A percentile compares a stretch with the other conserved stretches of the same genome.
Conservation (phyloP, 768 basidiomycete genomes). For the Tricholoma matsutake region DNA sequence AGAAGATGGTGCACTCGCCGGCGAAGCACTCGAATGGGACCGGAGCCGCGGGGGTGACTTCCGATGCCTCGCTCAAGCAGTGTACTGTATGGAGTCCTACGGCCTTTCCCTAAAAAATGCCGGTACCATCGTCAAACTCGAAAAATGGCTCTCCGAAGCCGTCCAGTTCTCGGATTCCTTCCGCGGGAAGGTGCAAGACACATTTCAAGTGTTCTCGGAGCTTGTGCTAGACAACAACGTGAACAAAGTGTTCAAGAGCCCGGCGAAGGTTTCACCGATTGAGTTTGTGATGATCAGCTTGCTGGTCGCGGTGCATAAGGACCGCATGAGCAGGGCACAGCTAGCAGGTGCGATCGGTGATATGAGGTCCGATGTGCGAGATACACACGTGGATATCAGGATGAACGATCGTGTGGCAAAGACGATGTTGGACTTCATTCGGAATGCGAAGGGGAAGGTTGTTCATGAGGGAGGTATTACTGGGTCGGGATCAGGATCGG, state of each 20-base stretch:
- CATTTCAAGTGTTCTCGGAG: conserved; percentile 45
- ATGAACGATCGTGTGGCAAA: conserved; percentile 56
- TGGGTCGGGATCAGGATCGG: not conserved
- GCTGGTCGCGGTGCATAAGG: conserved; percentile 48
- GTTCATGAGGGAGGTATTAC: conserved; percentile 9
- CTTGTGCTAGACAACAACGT: conserved; percentile 39
- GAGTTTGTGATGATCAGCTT: conserved; percentile 61
- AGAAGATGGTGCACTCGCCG: conserved; percentile 32
- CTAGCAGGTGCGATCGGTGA: conserved; percentile 42
- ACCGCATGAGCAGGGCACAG: conserved; percentile 32
- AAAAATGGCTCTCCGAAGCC: conserved; percentile 48
- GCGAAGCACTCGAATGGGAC: conserved; percentile 46
- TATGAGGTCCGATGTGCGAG: conserved; percentile 54
- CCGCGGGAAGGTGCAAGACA: conserved; percentile 30
- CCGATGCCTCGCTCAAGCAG: conserved; percentile 51
- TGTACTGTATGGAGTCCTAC: conserved; percentile 47
- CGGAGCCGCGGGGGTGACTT: conserved; percentile 49
- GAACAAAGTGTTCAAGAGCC: conserved; percentile 34
- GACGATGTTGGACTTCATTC: conserved; percentile 51
- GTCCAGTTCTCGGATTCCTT: conserved; percentile 29
- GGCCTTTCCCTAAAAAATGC: conserved; percentile 18
- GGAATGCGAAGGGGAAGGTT: conserved; percentile 20
- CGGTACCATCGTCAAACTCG: conserved; percentile 38
- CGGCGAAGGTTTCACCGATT: conserved; percentile 59
- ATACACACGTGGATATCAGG: conserved; percentile 58